Conservation (phyloP, 2,329 filamentous ascomycete species). For the Penicillium sp. region DNA sequence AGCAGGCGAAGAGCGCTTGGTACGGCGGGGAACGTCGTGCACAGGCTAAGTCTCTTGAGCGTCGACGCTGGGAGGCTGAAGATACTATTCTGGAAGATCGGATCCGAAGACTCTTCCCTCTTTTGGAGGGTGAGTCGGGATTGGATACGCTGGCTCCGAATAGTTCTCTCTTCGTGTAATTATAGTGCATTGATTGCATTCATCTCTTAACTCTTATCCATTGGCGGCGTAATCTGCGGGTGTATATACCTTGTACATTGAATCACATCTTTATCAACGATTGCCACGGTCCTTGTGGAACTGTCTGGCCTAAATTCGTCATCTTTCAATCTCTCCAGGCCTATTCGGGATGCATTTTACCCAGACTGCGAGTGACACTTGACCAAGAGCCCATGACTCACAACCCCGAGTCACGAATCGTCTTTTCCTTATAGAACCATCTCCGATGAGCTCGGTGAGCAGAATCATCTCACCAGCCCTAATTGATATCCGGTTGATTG, state of each 20-base stretch:
- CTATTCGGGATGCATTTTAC: no score
- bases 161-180: conserved; percentile 32
- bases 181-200: background rate
- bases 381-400: no score
- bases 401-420: no score
- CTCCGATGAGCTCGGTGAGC: background rate
- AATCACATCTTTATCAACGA: background rate
- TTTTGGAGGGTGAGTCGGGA: conserved; percentile 34
- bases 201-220: background rate
- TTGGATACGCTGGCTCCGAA: conserved; percentile 32
- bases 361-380: no score
- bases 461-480: background rate
- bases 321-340: no score
- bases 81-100: conserved; percentile 41
- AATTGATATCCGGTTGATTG: background rate
- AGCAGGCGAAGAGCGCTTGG: conserved; percentile 37
- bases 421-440: no score
- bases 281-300: no score
- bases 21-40: conserved; percentile 33
- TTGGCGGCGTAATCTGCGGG: background rate
- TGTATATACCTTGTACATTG: background rate
- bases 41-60: conserved; percentile 30
- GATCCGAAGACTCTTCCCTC: conserved; percentile 29
- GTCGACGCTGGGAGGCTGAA: conserved; percentile 45
- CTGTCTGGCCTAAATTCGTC: no score